phyloP scores from a whole-genome alignment of 192 early-diverging fungal genomes.

The Coemansia furcata region DNA sequence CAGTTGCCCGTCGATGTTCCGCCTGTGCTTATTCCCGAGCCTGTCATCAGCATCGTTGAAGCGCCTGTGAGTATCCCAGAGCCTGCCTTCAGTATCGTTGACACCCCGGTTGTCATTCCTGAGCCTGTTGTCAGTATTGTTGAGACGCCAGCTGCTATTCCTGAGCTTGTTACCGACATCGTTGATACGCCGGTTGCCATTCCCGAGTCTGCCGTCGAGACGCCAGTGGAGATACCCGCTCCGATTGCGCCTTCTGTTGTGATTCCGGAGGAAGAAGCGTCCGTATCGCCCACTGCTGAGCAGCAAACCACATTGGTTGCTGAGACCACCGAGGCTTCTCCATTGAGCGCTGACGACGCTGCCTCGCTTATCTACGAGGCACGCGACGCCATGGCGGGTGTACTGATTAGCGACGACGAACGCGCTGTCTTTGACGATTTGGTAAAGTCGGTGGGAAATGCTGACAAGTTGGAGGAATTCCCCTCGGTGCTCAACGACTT shows the following conservation, averaged over 20 bases:
- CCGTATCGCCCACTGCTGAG: background rate
- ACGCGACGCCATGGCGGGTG: constrained; percentile 42
- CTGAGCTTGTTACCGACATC: background rate
- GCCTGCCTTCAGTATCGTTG: background rate
- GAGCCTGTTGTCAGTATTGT: background rate
- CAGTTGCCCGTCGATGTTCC: background rate
- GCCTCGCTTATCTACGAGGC: constrained; percentile 40
- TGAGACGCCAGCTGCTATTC: background rate
- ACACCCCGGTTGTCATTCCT: background rate
- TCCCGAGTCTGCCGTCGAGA: background rate
- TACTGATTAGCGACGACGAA: constrained; percentile 26
- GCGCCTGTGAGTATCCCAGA: background rate
- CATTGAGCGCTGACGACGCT: constrained; percentile 29
- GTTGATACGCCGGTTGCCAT: background rate
- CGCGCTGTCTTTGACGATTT: constrained; percentile 32
- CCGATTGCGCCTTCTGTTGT: background rate
- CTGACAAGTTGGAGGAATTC: constrained; percentile 40
- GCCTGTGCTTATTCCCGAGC: background rate
- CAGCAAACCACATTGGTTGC: background rate
- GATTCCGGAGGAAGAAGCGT: background rate
- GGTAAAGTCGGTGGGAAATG: constrained; percentile 12
- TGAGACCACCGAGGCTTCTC: background rate
- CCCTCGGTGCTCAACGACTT: constrained; percentile 30
- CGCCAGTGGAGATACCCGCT: background rate
- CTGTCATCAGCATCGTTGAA: constrained; percentile 3